Conservation (phyloP, 805 yeast species). For the Komagataella pseudopastoris region DNA sequence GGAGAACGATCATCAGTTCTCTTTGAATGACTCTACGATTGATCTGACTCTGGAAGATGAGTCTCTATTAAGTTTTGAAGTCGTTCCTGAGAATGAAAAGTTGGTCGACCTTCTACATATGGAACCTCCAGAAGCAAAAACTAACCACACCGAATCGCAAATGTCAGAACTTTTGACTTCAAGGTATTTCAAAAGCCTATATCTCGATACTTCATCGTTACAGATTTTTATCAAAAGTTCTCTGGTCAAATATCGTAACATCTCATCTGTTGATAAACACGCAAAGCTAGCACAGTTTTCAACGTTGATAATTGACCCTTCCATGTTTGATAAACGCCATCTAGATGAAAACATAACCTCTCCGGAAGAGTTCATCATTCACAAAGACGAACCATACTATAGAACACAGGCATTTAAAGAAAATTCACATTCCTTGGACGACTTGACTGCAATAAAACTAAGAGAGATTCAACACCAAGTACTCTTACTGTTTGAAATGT, state of each 20-base stretch:
- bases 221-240: background rate
- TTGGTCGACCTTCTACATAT: background rate
- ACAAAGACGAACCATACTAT: background rate
- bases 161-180: background rate
- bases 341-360: background rate
- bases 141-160: background rate
- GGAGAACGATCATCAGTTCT: background rate
- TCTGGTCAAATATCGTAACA: background rate
- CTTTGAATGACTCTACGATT: background rate
- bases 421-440: background rate
- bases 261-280: background rate
- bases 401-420: background rate
- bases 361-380: background rate
- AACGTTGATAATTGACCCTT: background rate
- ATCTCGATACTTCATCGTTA: background rate
- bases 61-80: background rate
- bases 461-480: constrained; percentile 18
- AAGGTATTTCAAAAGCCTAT: background rate
- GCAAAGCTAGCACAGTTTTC: background rate
- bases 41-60: background rate
- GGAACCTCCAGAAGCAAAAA: background rate
- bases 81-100: background rate
- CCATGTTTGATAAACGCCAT: background rate
- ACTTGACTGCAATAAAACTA: constrained; percentile 7
- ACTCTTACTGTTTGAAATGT: constrained; percentile 13